Conservation (phyloP, 2,329 filamentous ascomycete genomes). For the Cladosporium velox region DNA sequence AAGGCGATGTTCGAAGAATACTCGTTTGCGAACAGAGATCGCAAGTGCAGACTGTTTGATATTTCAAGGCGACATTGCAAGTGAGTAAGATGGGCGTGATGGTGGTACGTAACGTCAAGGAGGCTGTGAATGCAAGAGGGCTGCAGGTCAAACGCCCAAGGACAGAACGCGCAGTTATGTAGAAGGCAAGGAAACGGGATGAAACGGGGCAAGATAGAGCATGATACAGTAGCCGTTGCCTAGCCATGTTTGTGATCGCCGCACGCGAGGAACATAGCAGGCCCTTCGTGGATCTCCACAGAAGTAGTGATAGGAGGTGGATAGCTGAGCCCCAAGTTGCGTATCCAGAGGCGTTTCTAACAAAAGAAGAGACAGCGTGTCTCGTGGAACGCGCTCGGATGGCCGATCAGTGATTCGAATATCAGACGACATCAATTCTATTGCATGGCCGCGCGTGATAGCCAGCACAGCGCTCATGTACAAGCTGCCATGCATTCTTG, state of each 20-base stretch:
- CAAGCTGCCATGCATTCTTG: background rate
- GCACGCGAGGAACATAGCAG: background rate
- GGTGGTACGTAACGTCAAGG: background rate
- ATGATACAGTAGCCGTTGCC: constrained; percentile 13
- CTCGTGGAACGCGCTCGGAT: constrained; percentile 4
- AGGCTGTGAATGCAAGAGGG: constrained; percentile 7
- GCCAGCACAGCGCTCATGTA: background rate
- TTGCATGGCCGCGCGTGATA: background rate
- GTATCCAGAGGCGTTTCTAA: background rate
- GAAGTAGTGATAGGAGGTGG: constrained; percentile 5
- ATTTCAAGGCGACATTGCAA: background rate
- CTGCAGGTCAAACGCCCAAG: background rate
- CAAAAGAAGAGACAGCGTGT: background rate
- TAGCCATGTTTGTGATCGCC: constrained; percentile 5
- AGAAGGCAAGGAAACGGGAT: background rate
- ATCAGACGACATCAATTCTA: background rate
- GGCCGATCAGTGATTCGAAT: background rate
- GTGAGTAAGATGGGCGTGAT: background rate
- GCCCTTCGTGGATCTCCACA: background rate
- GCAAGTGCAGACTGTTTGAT: background rate
- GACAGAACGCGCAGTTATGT: constrained; percentile 2
- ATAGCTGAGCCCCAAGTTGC: background rate
- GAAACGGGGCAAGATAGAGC: background rate
- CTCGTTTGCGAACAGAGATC: background rate
- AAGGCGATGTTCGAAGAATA: background rate